Evolutionary conservation across 129 eudicot genomes (phyloP), one percentile per base, ranked within the genome.

Genomic region (Apium graveolens): DNA sequence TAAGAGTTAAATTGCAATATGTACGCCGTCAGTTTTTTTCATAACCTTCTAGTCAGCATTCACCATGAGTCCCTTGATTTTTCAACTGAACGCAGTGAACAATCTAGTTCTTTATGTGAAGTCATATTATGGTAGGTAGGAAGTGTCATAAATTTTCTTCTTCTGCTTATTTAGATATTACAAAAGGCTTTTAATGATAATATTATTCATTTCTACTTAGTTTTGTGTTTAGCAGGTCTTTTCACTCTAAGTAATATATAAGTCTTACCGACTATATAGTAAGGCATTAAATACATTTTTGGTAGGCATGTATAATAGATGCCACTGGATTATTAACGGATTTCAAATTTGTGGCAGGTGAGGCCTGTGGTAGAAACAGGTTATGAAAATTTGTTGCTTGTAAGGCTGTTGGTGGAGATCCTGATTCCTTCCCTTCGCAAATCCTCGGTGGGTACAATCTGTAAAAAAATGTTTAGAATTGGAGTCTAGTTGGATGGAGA

Each of bases 281-380:
- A 70, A 39, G 26, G 41, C 49, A 38, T 20, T 0, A 18, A 38
- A n/a, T 11, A 26, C 53, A 39, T 70, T 37, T 21, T 39, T 24
- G 16, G 48, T 1, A 37, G 39, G 17, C 11, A 27, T 68, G n/a
- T 13, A 1, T 26, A 38, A 42, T 42, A 46, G 4, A 73, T 21
- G 34, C 35, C 53, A 73, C 45, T 26, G 32, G 37, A 44, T 76
- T 20, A 3, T 11, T 57, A 26, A 18, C 7, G 46, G 24, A 63
- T 26, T 76, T 53, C 48, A 38, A 72, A 32, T 41, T 62, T 80
- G 34, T 86, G 81, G 77, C 90, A 95, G 97, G 94, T 95, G 80
- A 85, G 97, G 35, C 98, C 98, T 49, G 97, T 95, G 29, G 98
- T 95, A 76, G 98, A 95, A 95, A 95, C 98, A 77, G 98, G 98